Base-by-base conservation (phyloP, 1,284 basidiomycete species). In the Marasmius tenuissimus region DNA sequence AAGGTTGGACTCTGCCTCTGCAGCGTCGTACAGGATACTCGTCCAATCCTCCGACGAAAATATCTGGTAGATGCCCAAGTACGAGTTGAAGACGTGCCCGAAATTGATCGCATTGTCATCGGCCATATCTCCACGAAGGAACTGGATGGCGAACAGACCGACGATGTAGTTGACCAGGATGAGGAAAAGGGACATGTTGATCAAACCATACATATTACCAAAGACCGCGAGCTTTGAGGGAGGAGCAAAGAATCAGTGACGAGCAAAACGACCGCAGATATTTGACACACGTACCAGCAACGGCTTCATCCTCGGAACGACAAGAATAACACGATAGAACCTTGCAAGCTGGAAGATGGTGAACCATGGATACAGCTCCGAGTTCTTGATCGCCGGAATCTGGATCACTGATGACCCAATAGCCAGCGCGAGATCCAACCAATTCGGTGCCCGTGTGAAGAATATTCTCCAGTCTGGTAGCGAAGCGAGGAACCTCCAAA, bases 1-100 rank as follows among this genome's bases (percentile, higher is more conserved):
- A 35, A 88, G 87, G 1, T 74, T 73, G 0, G 81, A 72, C 70
- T 94, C 93, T 3, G 88, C 86, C 3, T 76, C 76, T 0, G 89
- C 83, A 0, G 89, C 85, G 34, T 75, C 78, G 70, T 94, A 97
- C n/a, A 98, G 73, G 1, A 96, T 81, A 59, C 84, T 80, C 1
- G 92, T 93, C 97, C 97, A 99, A 73, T 98, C 93, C 74, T 99
- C 97, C 0, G 94, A 94, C 0, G 96, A 95, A 77, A 96, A 94
- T 6, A 98, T 82, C 75, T 97, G 87, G 72, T 97, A 99, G 71
- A 97, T 85, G 7, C 87, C 94, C 20, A 98, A 76, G 73, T 97
- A 98, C 0, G 93, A 81, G 71, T 94, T 96, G 81, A 88, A 97
- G 4, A 95, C 79, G 68, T 96, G 87, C n/a, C 91, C 89, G 75